These are phyloP conservation scores for Xylariaceae sp. DNA, from an alignment of 2,329 filamentous ascomycete genomes.

Conservation along the genomic window DNA sequence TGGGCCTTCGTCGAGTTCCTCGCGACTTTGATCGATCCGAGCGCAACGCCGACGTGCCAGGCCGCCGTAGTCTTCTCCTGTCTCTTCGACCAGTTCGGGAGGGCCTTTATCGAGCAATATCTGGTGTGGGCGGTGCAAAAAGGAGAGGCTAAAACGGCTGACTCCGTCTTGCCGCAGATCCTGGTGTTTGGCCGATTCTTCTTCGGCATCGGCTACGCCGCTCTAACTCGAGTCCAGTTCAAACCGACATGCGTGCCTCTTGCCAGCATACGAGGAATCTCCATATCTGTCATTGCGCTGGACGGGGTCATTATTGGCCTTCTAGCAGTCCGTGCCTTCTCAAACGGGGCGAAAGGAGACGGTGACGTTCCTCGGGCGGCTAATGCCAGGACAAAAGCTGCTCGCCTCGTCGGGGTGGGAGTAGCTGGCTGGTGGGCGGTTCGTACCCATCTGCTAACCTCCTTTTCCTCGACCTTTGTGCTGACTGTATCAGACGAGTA, in stretches of 20 bases:
- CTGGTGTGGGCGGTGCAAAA: conserved; percentile 46
- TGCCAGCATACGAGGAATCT: conserved; percentile 40
- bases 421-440: conserved; percentile 51
- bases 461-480: conserved; percentile 14
- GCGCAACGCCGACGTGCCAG: conserved; percentile 43
- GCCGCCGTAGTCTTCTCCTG: conserved; percentile 47
- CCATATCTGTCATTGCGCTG: conserved; percentile 39
- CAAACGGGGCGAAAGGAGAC: conserved; percentile 31
- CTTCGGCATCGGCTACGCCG: conserved; percentile 50
- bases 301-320: conserved; percentile 42
- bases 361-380: conserved; percentile 20
- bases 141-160: conserved; percentile 31
- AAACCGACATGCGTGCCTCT: conserved; percentile 47
- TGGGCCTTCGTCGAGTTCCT: conserved; percentile 52
- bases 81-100: conserved; percentile 52
- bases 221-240: conserved; percentile 48
- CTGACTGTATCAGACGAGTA: conserved; percentile 40
- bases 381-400: conserved; percentile 33
- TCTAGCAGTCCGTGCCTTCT: conserved; percentile 38
- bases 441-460: conserved; percentile 26
- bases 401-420: conserved; percentile 38
- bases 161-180: conserved; percentile 40
- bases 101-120: conserved; percentile 49
- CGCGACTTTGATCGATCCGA: conserved; percentile 41
- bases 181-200: conserved; percentile 44